A percentile compares a stretch with the other conserved stretches of the same genome.
phyloP scores from a whole-genome alignment of 1,284 basidiomycete species.

The Trichosporon sp. region DNA sequence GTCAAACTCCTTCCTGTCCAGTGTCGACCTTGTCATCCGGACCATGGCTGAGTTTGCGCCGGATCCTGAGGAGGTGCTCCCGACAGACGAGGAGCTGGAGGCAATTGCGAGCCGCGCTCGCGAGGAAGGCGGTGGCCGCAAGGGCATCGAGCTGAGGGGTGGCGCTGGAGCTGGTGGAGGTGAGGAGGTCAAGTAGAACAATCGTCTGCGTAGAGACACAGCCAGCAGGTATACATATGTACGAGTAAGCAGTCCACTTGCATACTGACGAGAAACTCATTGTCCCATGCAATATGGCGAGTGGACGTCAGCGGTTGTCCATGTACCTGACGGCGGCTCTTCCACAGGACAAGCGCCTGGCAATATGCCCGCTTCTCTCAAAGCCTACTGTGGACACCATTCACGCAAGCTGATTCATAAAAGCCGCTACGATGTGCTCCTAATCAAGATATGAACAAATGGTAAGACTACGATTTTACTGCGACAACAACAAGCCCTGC shows the following conservation, averaged over 20 bases:
- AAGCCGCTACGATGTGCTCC: background rate
- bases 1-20: constrained; percentile 78
- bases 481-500: no score
- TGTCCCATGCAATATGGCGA: no score
- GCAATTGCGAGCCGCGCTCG: constrained; percentile 22
- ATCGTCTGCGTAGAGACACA: background rate
- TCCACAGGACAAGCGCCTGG: no score
- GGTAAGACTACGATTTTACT: background rate
- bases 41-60: constrained; percentile 68
- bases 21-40: constrained; percentile 71
- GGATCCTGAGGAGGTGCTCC: constrained; percentile 23
- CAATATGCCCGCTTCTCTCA: no score
- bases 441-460: no score
- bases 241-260: background rate
- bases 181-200: constrained; percentile 31
- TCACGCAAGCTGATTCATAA: no score
- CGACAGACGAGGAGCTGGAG: constrained; percentile 38
- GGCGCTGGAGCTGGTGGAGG: constrained; percentile 40
- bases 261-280: no score
- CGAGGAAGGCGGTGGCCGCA: constrained; percentile 19
- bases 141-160: constrained; percentile 42
- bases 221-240: background rate
- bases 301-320: no score
- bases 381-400: no score
- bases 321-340: no score